phyloP scores from a whole-genome alignment of 352 stramenopile species.

The Phytophthora melonis region DNA sequence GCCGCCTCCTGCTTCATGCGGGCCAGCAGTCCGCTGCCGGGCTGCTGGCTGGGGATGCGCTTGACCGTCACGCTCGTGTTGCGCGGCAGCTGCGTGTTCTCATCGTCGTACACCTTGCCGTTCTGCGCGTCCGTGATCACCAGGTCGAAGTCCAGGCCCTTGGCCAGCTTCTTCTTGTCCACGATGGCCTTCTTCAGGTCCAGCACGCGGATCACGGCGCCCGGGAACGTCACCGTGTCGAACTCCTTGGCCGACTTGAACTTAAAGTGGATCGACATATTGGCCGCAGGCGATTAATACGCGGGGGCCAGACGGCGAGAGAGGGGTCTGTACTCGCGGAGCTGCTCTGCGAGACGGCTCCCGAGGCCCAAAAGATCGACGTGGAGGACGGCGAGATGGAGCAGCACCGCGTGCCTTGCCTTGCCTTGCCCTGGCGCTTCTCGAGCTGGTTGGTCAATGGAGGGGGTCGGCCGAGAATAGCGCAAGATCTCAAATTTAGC shows the following conservation, averaged over 20 bases:
- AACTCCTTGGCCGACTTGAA: constrained; percentile 93
- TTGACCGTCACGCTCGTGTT: constrained; percentile 95
- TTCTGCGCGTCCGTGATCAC: constrained; percentile 94
- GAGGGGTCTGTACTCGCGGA: too few species aligned
- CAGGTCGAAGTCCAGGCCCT: constrained; percentile 93
- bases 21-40: constrained; percentile 77
- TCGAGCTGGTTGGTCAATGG: constrained; percentile 37
- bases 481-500: background rate
- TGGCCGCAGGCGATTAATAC: too few species aligned
- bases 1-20: constrained; percentile 89
- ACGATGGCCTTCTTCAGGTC: constrained; percentile 95
- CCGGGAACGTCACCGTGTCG: constrained; percentile 87
- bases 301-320: too few species aligned
- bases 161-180: constrained; percentile 93
- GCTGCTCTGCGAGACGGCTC: background rate
- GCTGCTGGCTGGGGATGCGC: constrained; percentile 86
- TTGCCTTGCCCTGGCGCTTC: constrained; percentile 13
- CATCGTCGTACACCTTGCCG: constrained; percentile 92
- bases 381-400: too few species aligned
- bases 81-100: constrained; percentile 89
- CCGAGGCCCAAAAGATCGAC: too few species aligned
- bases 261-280: constrained; percentile 93
- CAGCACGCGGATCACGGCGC: constrained; percentile 86
- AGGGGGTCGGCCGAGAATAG: background rate
- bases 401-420: too few species aligned